phyloP scores from a whole-genome alignment of 768 basidiomycete species.

The Holtermanniella nyarrowii region DNA sequence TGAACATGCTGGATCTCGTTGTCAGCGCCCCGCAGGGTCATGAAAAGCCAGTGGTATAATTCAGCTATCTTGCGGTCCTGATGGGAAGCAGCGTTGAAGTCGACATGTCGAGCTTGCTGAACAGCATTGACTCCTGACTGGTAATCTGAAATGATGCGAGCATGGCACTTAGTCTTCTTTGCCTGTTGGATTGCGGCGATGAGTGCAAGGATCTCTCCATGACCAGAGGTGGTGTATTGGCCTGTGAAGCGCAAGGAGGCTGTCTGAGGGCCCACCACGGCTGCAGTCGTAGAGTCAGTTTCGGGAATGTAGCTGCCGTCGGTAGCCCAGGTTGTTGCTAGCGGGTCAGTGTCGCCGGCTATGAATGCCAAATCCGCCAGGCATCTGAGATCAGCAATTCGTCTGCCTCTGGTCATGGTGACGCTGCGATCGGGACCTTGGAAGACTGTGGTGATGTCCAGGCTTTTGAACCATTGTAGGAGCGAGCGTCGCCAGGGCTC shows the following conservation, averaged over 20 bases:
- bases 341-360: neutral
- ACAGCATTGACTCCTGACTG: neutral
- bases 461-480: neutral
- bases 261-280: constrained; percentile 3
- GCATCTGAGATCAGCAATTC: neutral
- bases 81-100: neutral
- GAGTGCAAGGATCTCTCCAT: constrained; percentile 9
- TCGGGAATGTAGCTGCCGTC: constrained; percentile 6
- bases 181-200: neutral
- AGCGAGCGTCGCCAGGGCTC: no score
- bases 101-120: neutral
- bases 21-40: neutral
- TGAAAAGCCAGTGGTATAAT: neutral
- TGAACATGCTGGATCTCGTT: constrained; percentile 5
- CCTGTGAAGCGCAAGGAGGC: constrained; percentile 1
- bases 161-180: neutral
- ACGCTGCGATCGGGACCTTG: neutral
- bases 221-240: constrained; percentile 3
- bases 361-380: neutral
- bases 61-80: neutral
- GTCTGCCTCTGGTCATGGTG: neutral
- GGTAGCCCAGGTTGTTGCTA: constrained; percentile 2
- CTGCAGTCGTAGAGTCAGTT: constrained; percentile 1
- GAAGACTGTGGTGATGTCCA: neutral
- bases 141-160: constrained; percentile 3